These are phyloP conservation scores for Chytriomyces sp. DNA, from an alignment of 192 early-diverging fungal genomes.

Conservation along the genomic window DNA sequence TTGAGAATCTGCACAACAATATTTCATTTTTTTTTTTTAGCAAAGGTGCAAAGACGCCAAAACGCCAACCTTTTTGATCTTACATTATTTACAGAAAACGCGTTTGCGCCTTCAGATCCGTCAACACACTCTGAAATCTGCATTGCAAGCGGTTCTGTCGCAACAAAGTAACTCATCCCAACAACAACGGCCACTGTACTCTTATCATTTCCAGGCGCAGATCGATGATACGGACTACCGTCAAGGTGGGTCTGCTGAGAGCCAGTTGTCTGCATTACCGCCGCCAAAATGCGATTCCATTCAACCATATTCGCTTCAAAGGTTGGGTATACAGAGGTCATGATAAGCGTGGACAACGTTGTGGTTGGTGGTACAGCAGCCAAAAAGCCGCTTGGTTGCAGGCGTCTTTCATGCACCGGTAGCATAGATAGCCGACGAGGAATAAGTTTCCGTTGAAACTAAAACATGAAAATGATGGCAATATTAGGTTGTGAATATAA, in stretches of 20 bases:
- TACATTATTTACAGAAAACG: constrained; percentile 10
- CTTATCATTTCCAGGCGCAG: neutral
- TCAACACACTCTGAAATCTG: neutral
- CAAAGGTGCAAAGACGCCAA: neutral
- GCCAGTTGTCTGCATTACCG: neutral
- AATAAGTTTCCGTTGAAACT: constrained; percentile 8
- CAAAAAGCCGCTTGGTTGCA: neutral
- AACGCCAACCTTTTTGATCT: neutral
- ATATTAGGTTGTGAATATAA: neutral
- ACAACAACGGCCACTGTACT: constrained; percentile 6
- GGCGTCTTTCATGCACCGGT: neutral
- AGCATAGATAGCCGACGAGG: constrained; percentile 5
- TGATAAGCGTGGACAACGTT: neutral
- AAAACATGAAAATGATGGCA: neutral
- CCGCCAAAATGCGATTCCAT: neutral
- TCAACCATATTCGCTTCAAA: neutral
- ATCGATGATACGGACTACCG: neutral
- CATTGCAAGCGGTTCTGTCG: constrained; percentile 4
- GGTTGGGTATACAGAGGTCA: neutral
- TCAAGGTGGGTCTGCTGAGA: neutral
- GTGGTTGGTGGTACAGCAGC: neutral
- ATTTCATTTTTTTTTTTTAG: too few relatives aligned
- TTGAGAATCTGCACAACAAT: neutral
- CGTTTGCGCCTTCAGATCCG: neutral
- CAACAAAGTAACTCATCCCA: constrained; percentile 14